Evolutionary conservation across 768 basidiomycete species (phyloP), one percentile per base, ranked within the genome.

Genomic region (Mycena haematopus): DNA sequence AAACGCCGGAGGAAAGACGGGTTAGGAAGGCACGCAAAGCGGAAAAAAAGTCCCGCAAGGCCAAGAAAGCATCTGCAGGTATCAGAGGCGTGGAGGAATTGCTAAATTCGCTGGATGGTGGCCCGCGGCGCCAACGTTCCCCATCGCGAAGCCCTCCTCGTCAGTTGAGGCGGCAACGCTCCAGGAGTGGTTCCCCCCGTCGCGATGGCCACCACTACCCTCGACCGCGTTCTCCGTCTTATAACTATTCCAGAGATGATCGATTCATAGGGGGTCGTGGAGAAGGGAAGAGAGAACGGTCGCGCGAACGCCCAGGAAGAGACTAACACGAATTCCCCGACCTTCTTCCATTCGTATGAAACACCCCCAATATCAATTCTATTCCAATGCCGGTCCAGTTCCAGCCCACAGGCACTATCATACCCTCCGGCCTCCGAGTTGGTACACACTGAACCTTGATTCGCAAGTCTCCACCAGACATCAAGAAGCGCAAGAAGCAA

Each of bases 1-100:
- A 93, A 73, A 92, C 89, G 3, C 89, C 87, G 6, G 92, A 91
- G 71, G 93, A 93, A 76, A 86, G 89, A 45, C 83, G 80, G 25
- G 88, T 84, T 5, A 78, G 92, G 59, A 95, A 91, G 74, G 91
- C 87, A 47, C 82, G 84, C 62, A 95, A 87, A 75, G 85, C 81
- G 68, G 86, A 85, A 74, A 91, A 85, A 73, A 93, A 84, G 71
- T 77, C 78, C 50, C 80, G 78, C 65, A 88, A 87, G 66, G 70
- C 68, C 25, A 72, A 74, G 61, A 71, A 63, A 29, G 89, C 86
- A 68, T 89, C 89, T 19, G 84, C 83, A 14, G 89, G 83, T 0
- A 70, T 89, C 70, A 83, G 78, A 67, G 90, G 82, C 19, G 90
- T 91, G 6, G 88, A 92, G 71, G 82, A 82, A n/a, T 69, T 92